Base-by-base conservation (phyloP, 805 yeast species). In the Jamesozyma hellenica region DNA sequence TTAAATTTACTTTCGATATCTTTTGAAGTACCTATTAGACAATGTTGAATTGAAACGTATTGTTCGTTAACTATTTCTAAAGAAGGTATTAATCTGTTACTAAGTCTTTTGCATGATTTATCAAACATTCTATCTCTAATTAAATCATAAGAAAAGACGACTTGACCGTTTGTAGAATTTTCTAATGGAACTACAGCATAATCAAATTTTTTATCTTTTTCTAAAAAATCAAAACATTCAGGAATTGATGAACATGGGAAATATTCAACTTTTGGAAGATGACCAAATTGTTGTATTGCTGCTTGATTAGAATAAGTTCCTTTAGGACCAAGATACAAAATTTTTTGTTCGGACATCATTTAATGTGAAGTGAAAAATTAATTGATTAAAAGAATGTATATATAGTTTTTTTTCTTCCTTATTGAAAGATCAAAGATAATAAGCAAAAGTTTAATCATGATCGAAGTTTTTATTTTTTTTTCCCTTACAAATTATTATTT, bases 291-390 rank as follows among this genome's bases (percentile, higher is more conserved):
- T 52, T 75, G 82, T 4, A 74, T 47, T 3, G 79, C 79, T 14
- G 81, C 81, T 62, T 87, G 94, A 51, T 90, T 94, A 2, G 97
- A 83, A 60, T 86, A 92, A 1, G 96, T 90, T 2, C 96, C 96
- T 37, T 67, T 67, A 0, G 98, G 98, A 0, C 97, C 98, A 38
- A 90, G 62, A 52, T 75, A 90, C 3, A 84, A 86, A 3, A 82
- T 79, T 49, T 17, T 31, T 16, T 11, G 15, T 13, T n/a, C 17
- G 14, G 12, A n/a, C n/a, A 10, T 14, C 17, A 29, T 29, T 21
- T 21, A 21, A 8, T 21, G 8, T 21, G n/a, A n/a, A n/a, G n/a
- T n/a, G n/a, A n/a, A n/a, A n/a, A n/a, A n/a, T n/a, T n/a, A n/a
- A n/a, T n/a, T n/a, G n/a, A n/a, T n/a, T n/a, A n/a, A n/a, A n/a